Conservation (phyloP, 306 rosid species). For the Ormosia emarginata region DNA sequence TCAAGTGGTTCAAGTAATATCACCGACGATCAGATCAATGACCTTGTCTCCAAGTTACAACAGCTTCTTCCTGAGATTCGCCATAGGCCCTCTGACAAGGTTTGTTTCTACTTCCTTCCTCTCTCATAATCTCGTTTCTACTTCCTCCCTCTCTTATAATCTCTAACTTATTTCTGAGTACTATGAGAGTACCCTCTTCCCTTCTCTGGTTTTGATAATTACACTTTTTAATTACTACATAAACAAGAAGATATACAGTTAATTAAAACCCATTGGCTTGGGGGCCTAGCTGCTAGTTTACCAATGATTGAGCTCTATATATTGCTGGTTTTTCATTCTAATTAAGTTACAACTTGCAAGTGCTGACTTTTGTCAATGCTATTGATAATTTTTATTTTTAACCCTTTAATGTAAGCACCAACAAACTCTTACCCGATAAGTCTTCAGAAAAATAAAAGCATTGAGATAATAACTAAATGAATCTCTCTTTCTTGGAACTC, state of each 20-base stretch:
- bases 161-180: too few relatives aligned
- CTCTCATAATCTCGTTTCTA: background rate
- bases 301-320: too few relatives aligned
- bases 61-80: constrained; percentile 98
- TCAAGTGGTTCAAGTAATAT: constrained; percentile 67
- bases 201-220: background rate
- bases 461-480: too few relatives aligned
- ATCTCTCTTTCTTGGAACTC: background rate
- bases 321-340: too few relatives aligned
- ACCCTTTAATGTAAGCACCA: background rate
- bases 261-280: background rate
- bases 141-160: too few relatives aligned
- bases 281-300: too few relatives aligned
- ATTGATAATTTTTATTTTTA: background rate
- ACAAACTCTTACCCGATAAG: too few relatives aligned
- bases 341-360: too few relatives aligned
- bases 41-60: constrained; percentile 89
- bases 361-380: background rate
- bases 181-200: background rate
- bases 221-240: background rate
- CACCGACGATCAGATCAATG: constrained; percentile 92
- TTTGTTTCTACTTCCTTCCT: background rate
- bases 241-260: background rate
- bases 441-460: too few relatives aligned
- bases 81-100: constrained; percentile 77